Evolutionary conservation across 2,329 filamentous ascomycete genomes (phyloP).

Genomic region (Lachnellula willkommii): DNA sequence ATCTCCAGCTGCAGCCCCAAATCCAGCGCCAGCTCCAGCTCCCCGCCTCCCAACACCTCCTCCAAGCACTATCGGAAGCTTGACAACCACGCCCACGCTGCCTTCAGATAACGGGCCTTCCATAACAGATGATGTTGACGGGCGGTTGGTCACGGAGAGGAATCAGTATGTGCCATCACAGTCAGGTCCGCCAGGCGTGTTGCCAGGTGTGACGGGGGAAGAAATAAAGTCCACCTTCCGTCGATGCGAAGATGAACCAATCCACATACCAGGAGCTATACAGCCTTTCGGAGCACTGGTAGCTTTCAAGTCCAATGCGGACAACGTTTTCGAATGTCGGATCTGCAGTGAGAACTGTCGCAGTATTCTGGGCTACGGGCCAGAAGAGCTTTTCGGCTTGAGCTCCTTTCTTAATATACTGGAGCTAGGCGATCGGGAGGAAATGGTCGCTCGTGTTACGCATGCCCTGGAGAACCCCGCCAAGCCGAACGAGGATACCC

Average conservation of each 20-base stretch:
- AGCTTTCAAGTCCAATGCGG: constrained; percentile 14
- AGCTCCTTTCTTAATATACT: constrained; percentile 21
- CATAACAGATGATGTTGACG: background rate
- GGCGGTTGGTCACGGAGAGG: constrained; percentile 9
- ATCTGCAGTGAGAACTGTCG: constrained; percentile 24
- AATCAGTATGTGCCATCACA: constrained; percentile 15
- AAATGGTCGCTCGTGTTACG: constrained; percentile 15
- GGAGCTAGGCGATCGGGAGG: constrained; percentile 11
- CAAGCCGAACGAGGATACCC: constrained; percentile 9
- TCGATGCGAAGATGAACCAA: constrained; percentile 27
- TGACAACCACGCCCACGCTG: constrained; percentile 1
- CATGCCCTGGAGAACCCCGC: constrained; percentile 12
- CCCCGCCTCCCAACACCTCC: constrained; percentile 18
- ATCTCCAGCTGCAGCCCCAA: background rate
- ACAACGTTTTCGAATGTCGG: constrained; percentile 18
- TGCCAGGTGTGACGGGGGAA: constrained; percentile 8
- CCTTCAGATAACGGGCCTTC: background rate
- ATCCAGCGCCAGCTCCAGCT: background rate
- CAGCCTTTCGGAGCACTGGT: constrained; percentile 22
- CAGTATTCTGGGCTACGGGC: constrained; percentile 18
- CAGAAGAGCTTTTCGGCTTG: constrained; percentile 21
- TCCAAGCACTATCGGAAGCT: constrained; percentile 11
- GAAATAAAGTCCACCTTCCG: constrained; percentile 5
- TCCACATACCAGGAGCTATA: constrained; percentile 24
- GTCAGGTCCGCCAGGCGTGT: constrained; percentile 16